Conservation (phyloP, 2,329 filamentous ascomycete genomes). For the Emmonsia crescens region DNA sequence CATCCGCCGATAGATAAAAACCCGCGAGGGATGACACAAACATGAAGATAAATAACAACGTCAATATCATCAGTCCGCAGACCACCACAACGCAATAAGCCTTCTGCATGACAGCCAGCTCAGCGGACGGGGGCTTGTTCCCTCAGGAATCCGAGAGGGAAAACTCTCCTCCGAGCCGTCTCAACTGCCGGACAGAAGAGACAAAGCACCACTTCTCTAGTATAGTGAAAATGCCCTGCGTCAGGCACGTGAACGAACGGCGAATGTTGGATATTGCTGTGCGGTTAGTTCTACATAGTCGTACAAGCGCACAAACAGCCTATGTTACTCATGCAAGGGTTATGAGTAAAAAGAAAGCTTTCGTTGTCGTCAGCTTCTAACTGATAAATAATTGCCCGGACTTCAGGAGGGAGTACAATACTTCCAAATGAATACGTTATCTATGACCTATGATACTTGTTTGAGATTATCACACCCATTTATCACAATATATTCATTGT, state of each 20-base stretch:
- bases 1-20: conserved; percentile 34
- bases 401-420: neutral
- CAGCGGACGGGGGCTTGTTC: conserved; percentile 16
- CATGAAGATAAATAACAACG: conserved; percentile 33
- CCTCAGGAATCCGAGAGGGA: conserved; percentile 22
- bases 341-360: neutral
- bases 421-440: neutral
- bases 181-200: conserved; percentile 16
- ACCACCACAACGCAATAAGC: conserved; percentile 25
- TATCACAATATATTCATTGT: neutral
- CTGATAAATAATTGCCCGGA: neutral
- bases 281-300: neutral
- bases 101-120: conserved; percentile 21
- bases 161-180: conserved; percentile 17
- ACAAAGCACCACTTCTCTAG: conserved; percentile 18
- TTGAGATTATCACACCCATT: neutral
- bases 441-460: neutral
- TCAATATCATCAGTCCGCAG: conserved; percentile 30
- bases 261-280: conserved; percentile 15
- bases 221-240: conserved; percentile 19
- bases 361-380: neutral
- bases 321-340: neutral
- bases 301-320: neutral
- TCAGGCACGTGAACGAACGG: conserved; percentile 28
- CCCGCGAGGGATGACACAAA: conserved; percentile 20